Percentiles rank a stretch among this genome's conserved stretches.
Conservation (phyloP, 192 early-diverging fungal species). For the Anaeromyces robustus region DNA sequence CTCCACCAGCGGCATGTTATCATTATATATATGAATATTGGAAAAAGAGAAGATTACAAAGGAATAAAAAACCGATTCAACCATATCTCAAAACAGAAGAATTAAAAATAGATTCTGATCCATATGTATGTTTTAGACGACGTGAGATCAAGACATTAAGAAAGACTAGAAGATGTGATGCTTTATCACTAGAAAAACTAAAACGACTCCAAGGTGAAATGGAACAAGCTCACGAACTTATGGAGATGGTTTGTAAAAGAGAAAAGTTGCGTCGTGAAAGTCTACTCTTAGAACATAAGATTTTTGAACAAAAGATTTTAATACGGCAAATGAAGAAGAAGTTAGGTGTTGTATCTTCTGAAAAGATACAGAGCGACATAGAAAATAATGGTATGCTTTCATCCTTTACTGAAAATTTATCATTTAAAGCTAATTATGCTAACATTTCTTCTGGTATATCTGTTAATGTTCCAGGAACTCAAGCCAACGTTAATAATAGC, state of each 20-base stretch:
- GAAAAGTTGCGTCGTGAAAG: conserved; percentile 62
- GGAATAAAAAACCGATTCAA: conserved; percentile 29
- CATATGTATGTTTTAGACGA: conserved; percentile 93
- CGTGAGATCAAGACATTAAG: conserved; percentile 73
- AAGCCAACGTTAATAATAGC: not conserved
- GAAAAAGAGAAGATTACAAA: conserved; percentile 23
- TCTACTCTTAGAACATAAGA: conserved; percentile 53
- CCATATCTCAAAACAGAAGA: conserved; percentile 31
- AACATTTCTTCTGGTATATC: not conserved
- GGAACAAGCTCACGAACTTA: conserved; percentile 50
- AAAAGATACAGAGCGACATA: conserved; percentile 5
- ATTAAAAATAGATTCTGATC: conserved; percentile 58
- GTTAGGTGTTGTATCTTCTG: conserved; percentile 37
- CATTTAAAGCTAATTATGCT: not conserved
- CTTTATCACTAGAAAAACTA: conserved; percentile 71
- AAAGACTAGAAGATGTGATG: conserved; percentile 74
- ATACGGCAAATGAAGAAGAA: conserved; percentile 46
- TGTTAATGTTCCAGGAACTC: conserved; percentile 8
- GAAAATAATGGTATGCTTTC: conserved; percentile 18
- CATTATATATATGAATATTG: conserved; percentile 31
- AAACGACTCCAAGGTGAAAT: conserved; percentile 65
- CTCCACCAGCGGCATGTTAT: conserved; percentile 9
- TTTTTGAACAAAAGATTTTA: conserved; percentile 51
- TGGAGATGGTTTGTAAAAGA: conserved; percentile 65
- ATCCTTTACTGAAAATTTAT: not conserved